phyloP scores from a whole-genome alignment of 1,139 yeast species.

The Candida sojae region DNA sequence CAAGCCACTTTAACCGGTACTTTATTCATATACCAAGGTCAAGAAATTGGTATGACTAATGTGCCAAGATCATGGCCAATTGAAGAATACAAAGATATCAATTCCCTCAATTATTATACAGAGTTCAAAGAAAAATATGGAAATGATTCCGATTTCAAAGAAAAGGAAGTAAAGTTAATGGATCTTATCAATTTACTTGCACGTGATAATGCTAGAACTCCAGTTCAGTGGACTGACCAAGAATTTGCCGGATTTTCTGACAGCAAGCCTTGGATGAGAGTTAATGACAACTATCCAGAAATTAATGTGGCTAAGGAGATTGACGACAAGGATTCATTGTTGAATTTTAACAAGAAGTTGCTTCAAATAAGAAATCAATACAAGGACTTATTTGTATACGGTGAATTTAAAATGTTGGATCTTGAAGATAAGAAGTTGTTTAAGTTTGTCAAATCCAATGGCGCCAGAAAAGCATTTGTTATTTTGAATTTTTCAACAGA shows the following conservation, averaged over 20 bases:
- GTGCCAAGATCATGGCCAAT: constrained; percentile 46
- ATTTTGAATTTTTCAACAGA: constrained; percentile 44
- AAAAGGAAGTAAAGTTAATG: constrained; percentile 25
- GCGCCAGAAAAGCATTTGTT: constrained; percentile 29
- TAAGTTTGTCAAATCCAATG: constrained; percentile 31
- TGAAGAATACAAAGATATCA: constrained; percentile 52
- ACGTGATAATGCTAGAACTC: constrained; percentile 58
- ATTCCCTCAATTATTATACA: constrained; percentile 42
- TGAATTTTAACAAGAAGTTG: constrained; percentile 45
- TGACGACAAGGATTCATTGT: constrained; percentile 47
- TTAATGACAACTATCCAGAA: constrained; percentile 49
- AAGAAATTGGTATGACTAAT: constrained; percentile 59
- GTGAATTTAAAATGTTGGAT: constrained; percentile 44
- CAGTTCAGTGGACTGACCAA: constrained; percentile 55
- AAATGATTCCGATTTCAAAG: constrained; percentile 18
- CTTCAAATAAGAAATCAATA: constrained; percentile 43
- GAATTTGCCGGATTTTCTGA: constrained; percentile 50
- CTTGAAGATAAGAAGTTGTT: constrained; percentile 36
- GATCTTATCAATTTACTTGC: constrained; percentile 37
- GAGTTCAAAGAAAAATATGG: constrained; percentile 27
- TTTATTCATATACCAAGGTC: constrained; percentile 59
- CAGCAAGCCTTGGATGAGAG: constrained; percentile 55
- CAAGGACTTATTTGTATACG: constrained; percentile 48
- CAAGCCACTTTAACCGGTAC: constrained; percentile 55
- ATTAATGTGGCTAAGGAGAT: constrained; percentile 50